phyloP scores from a whole-genome alignment of 306 rosid genomes.

The Arachis stenosperma region DNA sequence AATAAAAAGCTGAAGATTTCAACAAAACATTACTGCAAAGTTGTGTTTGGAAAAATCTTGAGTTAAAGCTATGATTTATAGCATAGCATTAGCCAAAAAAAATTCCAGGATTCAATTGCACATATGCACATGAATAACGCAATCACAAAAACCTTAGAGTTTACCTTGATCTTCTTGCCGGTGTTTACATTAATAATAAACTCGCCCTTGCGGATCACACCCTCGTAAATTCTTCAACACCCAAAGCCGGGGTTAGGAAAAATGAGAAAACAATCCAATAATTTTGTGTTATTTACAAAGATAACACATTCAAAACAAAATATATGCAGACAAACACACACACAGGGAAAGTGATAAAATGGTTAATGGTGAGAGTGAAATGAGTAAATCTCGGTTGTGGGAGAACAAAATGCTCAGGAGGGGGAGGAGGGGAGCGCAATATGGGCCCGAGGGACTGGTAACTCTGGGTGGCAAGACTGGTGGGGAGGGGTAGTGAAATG shows the following conservation, averaged over 20 bases:
- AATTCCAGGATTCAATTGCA: not conserved
- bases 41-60: not conserved
- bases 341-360: too few species aligned
- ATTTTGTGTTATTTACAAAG: constrained; percentile 15
- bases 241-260: not conserved
- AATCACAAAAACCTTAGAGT: constrained; percentile 35
- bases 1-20: constrained; percentile 10
- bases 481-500: too few species aligned
- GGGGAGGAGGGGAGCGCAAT: too few species aligned
- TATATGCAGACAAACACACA: too few species aligned
- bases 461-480: too few species aligned
- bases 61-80: not conserved
- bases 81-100: constrained; percentile 5
- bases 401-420: too few species aligned
- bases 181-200: constrained; percentile 83
- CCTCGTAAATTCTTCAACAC: constrained; percentile 81
- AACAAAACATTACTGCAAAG: not conserved
- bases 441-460: too few species aligned
- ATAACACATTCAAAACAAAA: constrained; percentile 5
- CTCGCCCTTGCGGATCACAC: constrained; percentile 93
- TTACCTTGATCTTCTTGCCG: constrained; percentile 91
- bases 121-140: constrained; percentile 1
- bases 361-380: too few species aligned
- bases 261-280: constrained; percentile 18
- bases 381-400: too few species aligned